Evolutionary conservation across 2,329 filamentous ascomycete genomes (phyloP).

Genomic region (Hysterium pulicare): DNA sequence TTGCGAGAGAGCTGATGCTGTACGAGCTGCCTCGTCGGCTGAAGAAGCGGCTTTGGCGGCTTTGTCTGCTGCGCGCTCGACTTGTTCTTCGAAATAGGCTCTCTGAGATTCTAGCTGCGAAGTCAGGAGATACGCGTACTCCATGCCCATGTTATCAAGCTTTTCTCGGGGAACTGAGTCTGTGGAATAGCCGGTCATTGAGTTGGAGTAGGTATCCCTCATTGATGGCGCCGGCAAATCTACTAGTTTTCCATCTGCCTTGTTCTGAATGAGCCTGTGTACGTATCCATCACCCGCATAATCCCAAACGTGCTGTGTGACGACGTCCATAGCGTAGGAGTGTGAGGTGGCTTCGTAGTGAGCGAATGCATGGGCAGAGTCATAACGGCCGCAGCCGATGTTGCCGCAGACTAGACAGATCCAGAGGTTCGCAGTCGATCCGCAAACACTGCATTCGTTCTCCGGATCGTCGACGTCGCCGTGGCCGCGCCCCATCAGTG

Average conservation of each 20-base stretch:
- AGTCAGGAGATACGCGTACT: conserved; percentile 91
- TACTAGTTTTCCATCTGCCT: conserved; percentile 86
- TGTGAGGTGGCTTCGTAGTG: conserved; percentile 90
- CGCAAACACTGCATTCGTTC: conserved; percentile 78
- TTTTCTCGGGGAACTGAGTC: conserved; percentile 72
- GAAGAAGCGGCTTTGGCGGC: conserved; percentile 68
- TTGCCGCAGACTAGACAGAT: conserved; percentile 92
- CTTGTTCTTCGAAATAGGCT: conserved; percentile 88
- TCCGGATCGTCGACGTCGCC: conserved; percentile 47
- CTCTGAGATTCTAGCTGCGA: conserved; percentile 91
- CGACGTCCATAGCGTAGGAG: conserved; percentile 87
- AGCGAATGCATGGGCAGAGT: conserved; percentile 86
- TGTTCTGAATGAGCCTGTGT: conserved; percentile 89
- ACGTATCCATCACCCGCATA: conserved; percentile 95
- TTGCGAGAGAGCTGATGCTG: conserved; percentile 49
- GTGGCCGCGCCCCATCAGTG: conserved; percentile 26
- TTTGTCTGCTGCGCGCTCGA: conserved; percentile 87
- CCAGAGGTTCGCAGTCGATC: conserved; percentile 81
- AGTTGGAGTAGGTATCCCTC: conserved; percentile 22
- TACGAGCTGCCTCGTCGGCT: conserved; percentile 58
- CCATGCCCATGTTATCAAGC: conserved; percentile 76
- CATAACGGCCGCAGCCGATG: conserved; percentile 91
- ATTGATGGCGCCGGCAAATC: conserved; percentile 65
- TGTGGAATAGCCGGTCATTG: conserved; percentile 48
- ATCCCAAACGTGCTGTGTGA: conserved; percentile 96